Conservation (phyloP, 2,329 filamentous ascomycete species). For the Pseudopithomyces maydicus region DNA sequence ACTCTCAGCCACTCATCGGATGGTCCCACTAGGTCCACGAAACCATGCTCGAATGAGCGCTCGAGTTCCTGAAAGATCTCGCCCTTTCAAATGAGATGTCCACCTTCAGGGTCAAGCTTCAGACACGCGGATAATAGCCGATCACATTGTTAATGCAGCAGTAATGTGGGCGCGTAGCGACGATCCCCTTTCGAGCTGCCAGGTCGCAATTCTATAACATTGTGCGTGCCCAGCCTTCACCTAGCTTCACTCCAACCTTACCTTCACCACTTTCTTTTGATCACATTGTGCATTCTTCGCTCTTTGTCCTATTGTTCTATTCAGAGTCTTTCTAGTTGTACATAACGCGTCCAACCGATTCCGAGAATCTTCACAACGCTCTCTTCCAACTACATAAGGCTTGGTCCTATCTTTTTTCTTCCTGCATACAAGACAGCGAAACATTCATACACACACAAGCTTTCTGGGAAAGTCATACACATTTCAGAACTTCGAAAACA, state of each 20-base stretch:
- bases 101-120: neutral
- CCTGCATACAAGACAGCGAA: neutral
- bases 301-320: conserved; percentile 14
- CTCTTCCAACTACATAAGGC: conserved; percentile 7
- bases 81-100: conserved; percentile 5
- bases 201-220: conserved; percentile 10
- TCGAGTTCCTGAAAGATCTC: neutral
- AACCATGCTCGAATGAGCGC: conserved; percentile 10
- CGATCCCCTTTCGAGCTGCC: neutral
- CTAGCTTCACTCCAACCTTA: conserved; percentile 21
- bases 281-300: conserved; percentile 10
- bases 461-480: conserved; percentile 9
- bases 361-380: conserved; percentile 1
- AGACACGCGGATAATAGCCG: neutral
- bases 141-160: conserved; percentile 6
- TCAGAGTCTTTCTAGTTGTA: conserved; percentile 6
- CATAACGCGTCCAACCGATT: neutral
- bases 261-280: conserved; percentile 13
- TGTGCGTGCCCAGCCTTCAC: conserved; percentile 9
- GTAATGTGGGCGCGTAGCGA: conserved; percentile 6
- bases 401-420: neutral
- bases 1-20: conserved; percentile 9
- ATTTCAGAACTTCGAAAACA: neutral
- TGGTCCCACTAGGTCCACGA: neutral
- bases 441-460: neutral